phyloP scores from a whole-genome alignment of 2,329 filamentous ascomycete genomes.

The Bipolaris cookei region DNA sequence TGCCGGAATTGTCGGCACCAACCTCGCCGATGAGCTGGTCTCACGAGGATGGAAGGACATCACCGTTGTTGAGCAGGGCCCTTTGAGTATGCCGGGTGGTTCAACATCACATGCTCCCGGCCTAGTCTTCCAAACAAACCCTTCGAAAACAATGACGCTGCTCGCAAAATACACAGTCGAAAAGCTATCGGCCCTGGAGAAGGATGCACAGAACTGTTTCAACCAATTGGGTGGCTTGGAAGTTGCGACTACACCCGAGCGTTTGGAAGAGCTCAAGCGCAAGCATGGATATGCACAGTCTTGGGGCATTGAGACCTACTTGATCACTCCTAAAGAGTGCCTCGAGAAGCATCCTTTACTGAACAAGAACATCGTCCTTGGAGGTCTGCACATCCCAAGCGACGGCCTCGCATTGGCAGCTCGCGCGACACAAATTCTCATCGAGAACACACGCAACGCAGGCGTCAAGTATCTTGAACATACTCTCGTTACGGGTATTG shows the following conservation, averaged over 20 bases:
- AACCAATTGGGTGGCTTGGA: constrained; percentile 69
- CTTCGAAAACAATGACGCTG: constrained; percentile 63
- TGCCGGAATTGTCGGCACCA: constrained; percentile 69
- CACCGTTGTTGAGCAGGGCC: constrained; percentile 69
- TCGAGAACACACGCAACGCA: constrained; percentile 62
- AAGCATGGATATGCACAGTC: constrained; percentile 66
- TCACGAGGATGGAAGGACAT: constrained; percentile 67
- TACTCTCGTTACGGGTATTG: constrained; percentile 65
- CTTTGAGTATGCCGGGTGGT: constrained; percentile 66
- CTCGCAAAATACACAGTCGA: constrained; percentile 68
- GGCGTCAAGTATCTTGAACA: constrained; percentile 64
- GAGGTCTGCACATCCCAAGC: constrained; percentile 65
- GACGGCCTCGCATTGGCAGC: constrained; percentile 68
- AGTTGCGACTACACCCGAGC: constrained; percentile 64
- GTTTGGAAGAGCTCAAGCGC: constrained; percentile 66
- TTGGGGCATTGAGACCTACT: constrained; percentile 64
- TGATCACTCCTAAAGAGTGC: constrained; percentile 62
- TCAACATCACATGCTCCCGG: constrained; percentile 71
- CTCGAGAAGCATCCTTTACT: constrained; percentile 61
- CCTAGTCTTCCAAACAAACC: constrained; percentile 68
- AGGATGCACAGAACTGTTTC: constrained; percentile 58
- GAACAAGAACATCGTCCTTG: constrained; percentile 61
- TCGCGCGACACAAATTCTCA: constrained; percentile 66
- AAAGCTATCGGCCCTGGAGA: constrained; percentile 62
- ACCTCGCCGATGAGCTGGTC: constrained; percentile 69